phyloP scores from a whole-genome alignment of 2,329 filamentous ascomycete species.

The Scleromitrula shiraiana region DNA sequence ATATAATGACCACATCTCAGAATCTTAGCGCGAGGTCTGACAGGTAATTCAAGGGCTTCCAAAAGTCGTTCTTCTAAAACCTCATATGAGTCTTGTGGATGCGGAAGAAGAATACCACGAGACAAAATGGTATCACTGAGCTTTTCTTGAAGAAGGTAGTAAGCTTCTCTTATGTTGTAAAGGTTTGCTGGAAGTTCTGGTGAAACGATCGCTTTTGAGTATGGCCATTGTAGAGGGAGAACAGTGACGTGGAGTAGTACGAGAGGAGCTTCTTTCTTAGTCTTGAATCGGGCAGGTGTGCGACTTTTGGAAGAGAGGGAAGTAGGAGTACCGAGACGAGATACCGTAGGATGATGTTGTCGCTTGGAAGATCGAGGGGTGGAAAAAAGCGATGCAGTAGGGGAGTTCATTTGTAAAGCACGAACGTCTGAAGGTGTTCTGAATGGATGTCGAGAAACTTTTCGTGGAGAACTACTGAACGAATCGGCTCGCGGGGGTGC shows the following conservation, averaged over 20 bases:
- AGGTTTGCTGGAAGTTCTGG: conserved; percentile 37
- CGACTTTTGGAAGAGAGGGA: conserved; percentile 21
- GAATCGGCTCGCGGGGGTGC: conserved; percentile 29
- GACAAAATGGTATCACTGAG: conserved; percentile 65
- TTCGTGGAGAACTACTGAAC: conserved; percentile 40
- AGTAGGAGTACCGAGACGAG: conserved; percentile 48
- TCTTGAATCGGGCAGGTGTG: conserved; percentile 51
- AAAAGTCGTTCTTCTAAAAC: conserved; percentile 69
- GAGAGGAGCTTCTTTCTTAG: conserved; percentile 52
- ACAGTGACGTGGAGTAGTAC: conserved; percentile 73
- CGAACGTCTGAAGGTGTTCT: conserved; percentile 62
- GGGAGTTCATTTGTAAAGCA: conserved; percentile 65
- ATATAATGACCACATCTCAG: conserved; percentile 72
- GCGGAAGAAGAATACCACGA: conserved; percentile 66
- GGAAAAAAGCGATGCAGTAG: conserved; percentile 47
- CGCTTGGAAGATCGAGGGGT: conserved; percentile 49
- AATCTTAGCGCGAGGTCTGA: conserved; percentile 56
- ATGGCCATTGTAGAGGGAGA: conserved; percentile 60
- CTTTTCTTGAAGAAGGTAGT: conserved; percentile 60
- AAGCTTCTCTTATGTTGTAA: conserved; percentile 51
- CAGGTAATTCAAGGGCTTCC: conserved; percentile 64
- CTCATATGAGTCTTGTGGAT: conserved; percentile 74
- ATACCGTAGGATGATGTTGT: conserved; percentile 38
- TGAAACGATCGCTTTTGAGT: conserved; percentile 47
- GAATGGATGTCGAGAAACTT: conserved; percentile 55